These are phyloP conservation scores for Trichophyton equinum DNA, from an alignment of 2,329 filamentous ascomycete genomes.

Conservation along the genomic window DNA sequence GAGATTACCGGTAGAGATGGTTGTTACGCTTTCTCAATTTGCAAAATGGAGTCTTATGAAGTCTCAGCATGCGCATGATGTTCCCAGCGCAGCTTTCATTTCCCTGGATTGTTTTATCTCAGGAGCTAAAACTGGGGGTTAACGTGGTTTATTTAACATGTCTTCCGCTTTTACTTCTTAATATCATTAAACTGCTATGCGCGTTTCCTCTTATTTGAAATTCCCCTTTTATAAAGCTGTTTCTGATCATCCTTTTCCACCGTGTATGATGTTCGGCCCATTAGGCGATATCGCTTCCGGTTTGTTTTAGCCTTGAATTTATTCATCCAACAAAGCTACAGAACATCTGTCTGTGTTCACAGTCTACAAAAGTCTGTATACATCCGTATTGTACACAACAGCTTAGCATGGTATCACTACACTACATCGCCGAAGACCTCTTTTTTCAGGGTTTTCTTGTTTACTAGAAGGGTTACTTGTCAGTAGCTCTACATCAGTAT, in stretches of 20 bases:
- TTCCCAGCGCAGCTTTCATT: background rate
- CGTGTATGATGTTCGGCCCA: background rate
- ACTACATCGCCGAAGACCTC: slow-evolving; percentile 30
- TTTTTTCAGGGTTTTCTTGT: slow-evolving; percentile 41
- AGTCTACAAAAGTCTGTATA: background rate
- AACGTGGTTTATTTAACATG: background rate
- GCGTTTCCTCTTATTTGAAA: background rate
- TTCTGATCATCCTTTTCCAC: background rate
- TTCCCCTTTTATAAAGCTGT: background rate
- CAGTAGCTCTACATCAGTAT: background rate
- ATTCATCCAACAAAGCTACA: background rate
- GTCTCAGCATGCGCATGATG: background rate
- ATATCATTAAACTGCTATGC: background rate
- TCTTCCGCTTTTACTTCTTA: slow-evolving; percentile 1
- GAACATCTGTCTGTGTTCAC: background rate
- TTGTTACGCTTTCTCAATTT: background rate
- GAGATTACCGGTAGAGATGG: background rate
- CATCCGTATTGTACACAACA: background rate
- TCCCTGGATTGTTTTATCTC: background rate
- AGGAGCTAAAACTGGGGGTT: background rate
- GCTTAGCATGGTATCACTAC: background rate
- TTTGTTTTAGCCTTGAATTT: background rate
- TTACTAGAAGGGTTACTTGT: slow-evolving; percentile 26
- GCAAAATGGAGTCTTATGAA: background rate
- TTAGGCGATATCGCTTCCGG: background rate